These are phyloP conservation scores for Vinca major DNA, from an alignment of 305 asterid species.

Conservation along the genomic window DNA sequence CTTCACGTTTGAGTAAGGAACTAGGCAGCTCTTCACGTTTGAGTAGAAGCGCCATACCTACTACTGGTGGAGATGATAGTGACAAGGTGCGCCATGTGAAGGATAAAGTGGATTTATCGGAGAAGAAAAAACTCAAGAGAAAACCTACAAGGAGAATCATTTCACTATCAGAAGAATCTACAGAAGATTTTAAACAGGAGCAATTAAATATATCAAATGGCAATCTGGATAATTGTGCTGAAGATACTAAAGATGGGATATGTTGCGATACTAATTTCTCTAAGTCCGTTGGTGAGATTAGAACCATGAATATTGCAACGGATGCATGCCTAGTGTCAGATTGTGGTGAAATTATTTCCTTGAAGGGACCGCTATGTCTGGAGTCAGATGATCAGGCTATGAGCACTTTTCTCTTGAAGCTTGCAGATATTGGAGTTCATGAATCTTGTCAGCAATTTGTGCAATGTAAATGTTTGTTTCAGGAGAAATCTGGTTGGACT, in stretches of 20 bases:
- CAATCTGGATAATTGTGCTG: slow-evolving; percentile 25
- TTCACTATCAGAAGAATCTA: slow-evolving; percentile 57
- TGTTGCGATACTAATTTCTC: slow-evolving; percentile 19
- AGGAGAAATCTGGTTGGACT: slow-evolving; percentile 31
- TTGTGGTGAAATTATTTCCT: slow-evolving; percentile 16
- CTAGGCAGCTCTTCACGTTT: slow-evolving; percentile 22
- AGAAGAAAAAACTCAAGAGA: slow-evolving; percentile 37
- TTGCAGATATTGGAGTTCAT: slow-evolving; percentile 31
- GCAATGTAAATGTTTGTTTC: slow-evolving; percentile 34
- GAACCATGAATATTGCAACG: slow-evolving; percentile 14
- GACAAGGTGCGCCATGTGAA: slow-evolving; percentile 23
- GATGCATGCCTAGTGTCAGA: slow-evolving; percentile 12
- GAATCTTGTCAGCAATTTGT: slow-evolving; percentile 30
- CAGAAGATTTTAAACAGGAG: slow-evolving; percentile 28
- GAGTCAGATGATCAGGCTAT: slow-evolving; percentile 23
- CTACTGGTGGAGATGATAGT: slow-evolving; percentile 19
- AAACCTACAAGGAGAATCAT: slow-evolving; percentile 55
- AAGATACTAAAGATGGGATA: slow-evolving; percentile 22
- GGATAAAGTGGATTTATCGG: slow-evolving; percentile 36
- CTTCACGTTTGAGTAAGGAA: slow-evolving; percentile 27
- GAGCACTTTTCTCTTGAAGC: slow-evolving; percentile 29
- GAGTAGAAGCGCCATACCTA: slow-evolving; percentile 19
- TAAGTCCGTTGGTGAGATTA: slow-evolving; percentile 18
- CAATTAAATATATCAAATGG: slow-evolving; percentile 30
- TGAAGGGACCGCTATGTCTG: slow-evolving; percentile 16